A percentile compares a stretch with the other conserved stretches of the same genome.
These are phyloP conservation scores for Zygoascus hellenicus DNA, from an alignment of 1,139 yeast species.

Conservation along the genomic window DNA sequence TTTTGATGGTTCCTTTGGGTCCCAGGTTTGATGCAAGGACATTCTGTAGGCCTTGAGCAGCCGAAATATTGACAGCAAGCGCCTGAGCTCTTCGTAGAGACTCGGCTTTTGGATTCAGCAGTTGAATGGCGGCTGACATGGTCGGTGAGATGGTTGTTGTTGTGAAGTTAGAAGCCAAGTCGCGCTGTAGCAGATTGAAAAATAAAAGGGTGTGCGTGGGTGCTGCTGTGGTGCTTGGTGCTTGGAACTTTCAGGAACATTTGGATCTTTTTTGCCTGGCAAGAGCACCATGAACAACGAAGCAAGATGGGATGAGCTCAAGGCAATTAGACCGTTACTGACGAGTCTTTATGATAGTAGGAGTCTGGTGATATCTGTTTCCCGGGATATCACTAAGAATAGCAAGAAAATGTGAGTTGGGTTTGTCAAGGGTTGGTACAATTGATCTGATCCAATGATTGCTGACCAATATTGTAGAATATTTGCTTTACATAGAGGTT, in stretches of 20 bases:
- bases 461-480: conserved; percentile 21
- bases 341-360: conserved; percentile 35
- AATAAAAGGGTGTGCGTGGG: no score
- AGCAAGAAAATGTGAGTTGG: conserved; percentile 36
- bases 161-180: conserved; percentile 1
- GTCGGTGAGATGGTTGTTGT: background rate
- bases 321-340: conserved; percentile 9
- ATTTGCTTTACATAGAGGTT: conserved; percentile 36
- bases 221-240: background rate
- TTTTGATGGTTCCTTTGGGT: conserved; percentile 94
- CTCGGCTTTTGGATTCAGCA: conserved; percentile 95
- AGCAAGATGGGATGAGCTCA: background rate
- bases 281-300: background rate
- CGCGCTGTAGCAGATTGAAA: background rate
- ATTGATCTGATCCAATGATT: background rate
- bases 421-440: no score
- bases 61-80: conserved; percentile 85
- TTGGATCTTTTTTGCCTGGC: background rate
- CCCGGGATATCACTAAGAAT: conserved; percentile 38
- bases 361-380: conserved; percentile 36
- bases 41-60: conserved; percentile 94
- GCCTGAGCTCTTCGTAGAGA: conserved; percentile 93
- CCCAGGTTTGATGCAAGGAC: conserved; percentile 90
- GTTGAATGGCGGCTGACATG: conserved; percentile 52
- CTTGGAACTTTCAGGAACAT: background rate